Percentiles rank a stretch among this genome's conserved stretches.
These are phyloP conservation scores for Aspergillus viridinutans DNA, from an alignment of 2,329 filamentous ascomycete species.

Conservation along the genomic window DNA sequence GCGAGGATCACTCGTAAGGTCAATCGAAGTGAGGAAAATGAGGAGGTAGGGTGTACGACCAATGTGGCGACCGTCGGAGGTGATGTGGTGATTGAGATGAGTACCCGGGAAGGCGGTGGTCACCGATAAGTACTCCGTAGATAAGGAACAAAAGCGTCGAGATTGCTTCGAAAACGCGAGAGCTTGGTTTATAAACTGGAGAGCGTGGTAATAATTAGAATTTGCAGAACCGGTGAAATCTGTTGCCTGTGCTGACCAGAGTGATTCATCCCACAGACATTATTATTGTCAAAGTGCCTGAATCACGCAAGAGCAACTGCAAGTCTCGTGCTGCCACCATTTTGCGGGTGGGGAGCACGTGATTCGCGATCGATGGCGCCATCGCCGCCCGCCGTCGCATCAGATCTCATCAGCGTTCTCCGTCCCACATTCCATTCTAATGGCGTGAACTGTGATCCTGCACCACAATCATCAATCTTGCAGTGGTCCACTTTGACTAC, in stretches of 20 bases:
- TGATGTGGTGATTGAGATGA: background rate
- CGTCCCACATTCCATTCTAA: background rate
- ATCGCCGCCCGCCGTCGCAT: constrained; percentile 12
- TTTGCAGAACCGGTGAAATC: background rate
- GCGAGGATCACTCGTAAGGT: background rate
- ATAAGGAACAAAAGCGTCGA: background rate
- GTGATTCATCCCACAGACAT: background rate
- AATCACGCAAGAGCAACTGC: constrained; percentile 17
- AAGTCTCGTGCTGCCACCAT: constrained; percentile 9
- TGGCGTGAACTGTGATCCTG: background rate
- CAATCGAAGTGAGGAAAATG: background rate
- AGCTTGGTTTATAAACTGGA: background rate
- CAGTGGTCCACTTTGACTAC: background rate
- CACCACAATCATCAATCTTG: background rate
- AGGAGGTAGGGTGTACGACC: background rate
- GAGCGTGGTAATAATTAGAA: background rate
- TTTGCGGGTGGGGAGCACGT: constrained; percentile 12
- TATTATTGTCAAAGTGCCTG: background rate
- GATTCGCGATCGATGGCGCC: constrained; percentile 16
- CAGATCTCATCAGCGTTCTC: background rate
- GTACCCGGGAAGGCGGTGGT: background rate
- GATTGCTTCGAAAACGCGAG: background rate
- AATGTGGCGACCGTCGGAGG: background rate
- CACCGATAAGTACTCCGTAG: background rate
- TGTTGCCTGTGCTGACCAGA: background rate